Percentiles rank a stretch among this genome's conserved stretches.
These are phyloP conservation scores for Fraxinus nigra DNA, from an alignment of 305 asterid species.

Conservation along the genomic window DNA sequence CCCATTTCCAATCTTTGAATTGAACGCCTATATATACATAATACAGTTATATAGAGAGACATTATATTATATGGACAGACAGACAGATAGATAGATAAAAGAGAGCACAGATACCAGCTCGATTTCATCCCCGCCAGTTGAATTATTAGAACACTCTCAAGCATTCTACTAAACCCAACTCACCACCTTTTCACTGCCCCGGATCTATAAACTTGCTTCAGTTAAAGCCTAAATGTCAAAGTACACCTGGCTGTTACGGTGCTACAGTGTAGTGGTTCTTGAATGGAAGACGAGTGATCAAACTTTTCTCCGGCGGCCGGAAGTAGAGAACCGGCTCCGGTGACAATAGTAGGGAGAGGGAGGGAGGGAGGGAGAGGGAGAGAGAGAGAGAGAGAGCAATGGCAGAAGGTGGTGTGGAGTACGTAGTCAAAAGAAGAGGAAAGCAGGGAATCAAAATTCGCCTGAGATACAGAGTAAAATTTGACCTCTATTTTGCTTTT, in stretches of 20 bases:
- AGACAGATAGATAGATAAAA: conserved; percentile 10
- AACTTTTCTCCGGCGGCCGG: conserved; percentile 11
- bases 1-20: background rate
- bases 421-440: background rate
- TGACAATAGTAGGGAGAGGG: background rate
- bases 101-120: conserved; percentile 60
- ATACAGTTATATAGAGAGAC: background rate
- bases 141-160: conserved; percentile 18
- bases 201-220: conserved; percentile 29
- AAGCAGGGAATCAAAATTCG: background rate
- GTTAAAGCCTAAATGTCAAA: conserved; percentile 30
- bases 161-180: conserved; percentile 26
- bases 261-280: background rate
- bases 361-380: background rate
- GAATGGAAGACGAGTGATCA: conserved; percentile 13
- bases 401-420: background rate
- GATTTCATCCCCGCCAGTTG: conserved; percentile 50
- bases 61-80: background rate
- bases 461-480: background rate
- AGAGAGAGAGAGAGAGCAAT: background rate
- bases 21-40: background rate
- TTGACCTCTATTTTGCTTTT: background rate
- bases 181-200: conserved; percentile 21
- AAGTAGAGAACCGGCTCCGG: conserved; percentile 8
- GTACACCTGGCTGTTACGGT: background rate